A percentile compares a stretch with the other conserved stretches of the same genome.
phyloP scores from a whole-genome alignment of 345 rosid genomes.

The Melaleuca quinquenervia region DNA sequence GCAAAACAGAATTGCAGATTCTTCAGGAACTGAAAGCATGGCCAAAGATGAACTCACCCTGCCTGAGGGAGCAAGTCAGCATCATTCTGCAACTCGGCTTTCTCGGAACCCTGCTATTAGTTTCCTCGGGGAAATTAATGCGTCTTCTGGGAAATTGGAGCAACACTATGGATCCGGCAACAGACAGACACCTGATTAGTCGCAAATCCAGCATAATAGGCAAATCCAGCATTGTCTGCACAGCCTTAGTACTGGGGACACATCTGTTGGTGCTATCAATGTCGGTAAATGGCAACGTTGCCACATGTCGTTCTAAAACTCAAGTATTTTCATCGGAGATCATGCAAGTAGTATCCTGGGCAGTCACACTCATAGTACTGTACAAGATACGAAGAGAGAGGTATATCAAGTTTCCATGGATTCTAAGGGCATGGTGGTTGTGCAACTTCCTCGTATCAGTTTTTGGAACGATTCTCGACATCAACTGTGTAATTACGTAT shows the following conservation, averaged over 20 bases:
- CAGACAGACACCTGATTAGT: constrained; percentile 16
- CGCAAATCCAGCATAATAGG: constrained; percentile 27
- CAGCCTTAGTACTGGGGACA: constrained; percentile 26
- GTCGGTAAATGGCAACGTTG: constrained; percentile 17
- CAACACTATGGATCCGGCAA: constrained; percentile 15
- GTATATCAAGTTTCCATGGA: constrained; percentile 46
- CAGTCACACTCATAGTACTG: constrained; percentile 19
- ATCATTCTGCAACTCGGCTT: constrained; percentile 37
- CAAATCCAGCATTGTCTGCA: constrained; percentile 33
- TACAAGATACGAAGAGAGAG: constrained; percentile 18
- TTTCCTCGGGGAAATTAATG: constrained; percentile 10
- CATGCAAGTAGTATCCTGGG: constrained; percentile 41
- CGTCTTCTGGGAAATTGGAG: constrained; percentile 14
- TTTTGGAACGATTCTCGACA: constrained; percentile 17
- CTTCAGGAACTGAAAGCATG: constrained; percentile 13
- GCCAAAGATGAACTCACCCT: constrained; percentile 27
- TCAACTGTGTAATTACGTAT: constrained; percentile 13
- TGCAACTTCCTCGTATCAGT: constrained; percentile 53
- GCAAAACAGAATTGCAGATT: constrained; percentile 19
- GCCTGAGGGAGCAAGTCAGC: constrained; percentile 49
- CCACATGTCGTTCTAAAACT: constrained; percentile 30
- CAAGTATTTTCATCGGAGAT: constrained; percentile 34
- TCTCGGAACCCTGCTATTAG: constrained; percentile 28
- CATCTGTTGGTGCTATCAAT: constrained; percentile 37
- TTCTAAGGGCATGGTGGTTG: constrained; percentile 79